Conservation (phyloP, 371 early-diverging fungal genomes). For the Rozella allomycis region DNA sequence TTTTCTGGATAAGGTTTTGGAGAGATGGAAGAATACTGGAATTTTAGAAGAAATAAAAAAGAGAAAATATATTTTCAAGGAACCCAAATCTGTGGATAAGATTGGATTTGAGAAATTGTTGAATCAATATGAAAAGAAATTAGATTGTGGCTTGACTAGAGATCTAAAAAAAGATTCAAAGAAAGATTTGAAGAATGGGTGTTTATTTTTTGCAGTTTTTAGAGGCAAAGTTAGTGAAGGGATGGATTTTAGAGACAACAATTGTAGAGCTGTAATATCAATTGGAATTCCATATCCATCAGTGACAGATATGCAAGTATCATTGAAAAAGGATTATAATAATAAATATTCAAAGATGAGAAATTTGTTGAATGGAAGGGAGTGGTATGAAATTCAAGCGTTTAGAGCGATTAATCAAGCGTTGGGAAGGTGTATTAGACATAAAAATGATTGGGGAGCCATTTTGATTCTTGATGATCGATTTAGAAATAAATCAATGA, state of each 20-base stretch:
- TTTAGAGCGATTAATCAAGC: slow-evolving; percentile 33
- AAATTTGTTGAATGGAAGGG: slow-evolving; percentile 3
- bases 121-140: slow-evolving; percentile 6
- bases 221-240: slow-evolving; percentile 35
- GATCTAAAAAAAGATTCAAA: too few species aligned
- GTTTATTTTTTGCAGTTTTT: slow-evolving; percentile 18
- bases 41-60: slow-evolving; percentile 1
- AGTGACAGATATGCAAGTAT: slow-evolving; percentile 13
- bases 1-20: slow-evolving; percentile 9
- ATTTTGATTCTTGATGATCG: slow-evolving; percentile 25
- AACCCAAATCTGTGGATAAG: slow-evolving; percentile 5
- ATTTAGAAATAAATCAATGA: slow-evolving; percentile 6
- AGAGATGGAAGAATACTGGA: slow-evolving; percentile 7
- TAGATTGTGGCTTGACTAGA: too few species aligned
- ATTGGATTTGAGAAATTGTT: slow-evolving; percentile 9
- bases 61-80: slow-evolving; percentile 7
- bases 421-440: slow-evolving; percentile 28
- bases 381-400: slow-evolving; percentile 20
- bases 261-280: slow-evolving; percentile 21
- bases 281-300: slow-evolving; percentile 33
- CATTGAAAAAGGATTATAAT: slow-evolving; percentile 20
- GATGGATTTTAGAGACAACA: slow-evolving; percentile 29
- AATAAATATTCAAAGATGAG: slow-evolving; percentile 6
- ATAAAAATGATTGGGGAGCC: slow-evolving; percentile 26
- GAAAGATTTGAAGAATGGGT: slow-evolving; percentile 3